phyloP scores from a whole-genome alignment of 192 early-diverging fungal genomes.

The Backusella tarrabulga region DNA sequence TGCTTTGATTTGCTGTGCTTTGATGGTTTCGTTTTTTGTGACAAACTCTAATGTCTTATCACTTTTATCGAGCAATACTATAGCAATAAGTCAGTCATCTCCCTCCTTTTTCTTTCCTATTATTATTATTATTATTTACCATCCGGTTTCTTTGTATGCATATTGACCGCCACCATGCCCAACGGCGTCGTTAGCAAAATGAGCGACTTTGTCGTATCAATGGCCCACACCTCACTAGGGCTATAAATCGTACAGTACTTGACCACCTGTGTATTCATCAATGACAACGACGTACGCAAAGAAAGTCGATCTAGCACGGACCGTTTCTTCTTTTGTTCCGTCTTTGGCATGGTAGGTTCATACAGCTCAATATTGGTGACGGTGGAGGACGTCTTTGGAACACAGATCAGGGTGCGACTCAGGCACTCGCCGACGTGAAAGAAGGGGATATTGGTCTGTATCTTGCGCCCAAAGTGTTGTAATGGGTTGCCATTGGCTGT shows the following conservation, averaged over 20 bases:
- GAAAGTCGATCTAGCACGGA: constrained; percentile 39
- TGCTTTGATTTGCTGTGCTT: constrained; percentile 18
- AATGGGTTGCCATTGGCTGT: constrained; percentile 13
- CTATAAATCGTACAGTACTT: constrained; percentile 85
- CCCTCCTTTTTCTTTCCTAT: not conserved
- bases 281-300: constrained; percentile 18
- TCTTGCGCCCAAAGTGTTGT: constrained; percentile 38
- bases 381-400: constrained; percentile 67
- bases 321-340: constrained; percentile 34
- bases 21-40: constrained; percentile 60
- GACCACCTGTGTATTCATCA: constrained; percentile 1
- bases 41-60: constrained; percentile 83
- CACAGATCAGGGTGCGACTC: constrained; percentile 55
- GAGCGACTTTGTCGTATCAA: constrained; percentile 80
- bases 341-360: constrained; percentile 61
- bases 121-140: constrained; percentile 5
- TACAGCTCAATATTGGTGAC: constrained; percentile 68
- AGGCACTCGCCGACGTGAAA: constrained; percentile 67
- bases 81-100: constrained; percentile 23
- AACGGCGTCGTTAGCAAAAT: constrained; percentile 84
- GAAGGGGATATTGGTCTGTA: constrained; percentile 65
- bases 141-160: constrained; percentile 82
- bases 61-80: constrained; percentile 75
- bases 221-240: constrained; percentile 80
- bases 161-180: constrained; percentile 90